Evolutionary conservation across 2,329 filamentous ascomycete species (phyloP).

Genomic region (Cylindrodendrum hubeiense): DNA sequence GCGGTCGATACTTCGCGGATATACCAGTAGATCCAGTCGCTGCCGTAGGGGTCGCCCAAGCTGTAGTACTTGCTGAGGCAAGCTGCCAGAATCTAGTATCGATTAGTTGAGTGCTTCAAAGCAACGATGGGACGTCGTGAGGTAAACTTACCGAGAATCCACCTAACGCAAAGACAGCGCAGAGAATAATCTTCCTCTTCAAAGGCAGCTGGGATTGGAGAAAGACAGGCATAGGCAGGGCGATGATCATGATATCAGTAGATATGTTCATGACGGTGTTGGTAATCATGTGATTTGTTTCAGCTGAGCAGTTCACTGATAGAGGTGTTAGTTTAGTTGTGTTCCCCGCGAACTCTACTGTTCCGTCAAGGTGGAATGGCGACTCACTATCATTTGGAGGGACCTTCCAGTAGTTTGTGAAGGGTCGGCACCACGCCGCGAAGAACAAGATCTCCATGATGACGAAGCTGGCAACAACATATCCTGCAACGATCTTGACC

Average conservation of each 20-base stretch:
- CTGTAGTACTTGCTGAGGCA: conserved; percentile 56
- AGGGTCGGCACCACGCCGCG: conserved; percentile 39
- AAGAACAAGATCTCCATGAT: conserved; percentile 64
- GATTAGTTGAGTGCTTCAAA: neutral
- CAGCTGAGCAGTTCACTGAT: conserved; percentile 60
- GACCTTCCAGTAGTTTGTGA: conserved; percentile 24
- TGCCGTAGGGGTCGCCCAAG: conserved; percentile 53
- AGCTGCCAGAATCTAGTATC: conserved; percentile 38
- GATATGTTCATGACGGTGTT: conserved; percentile 70
- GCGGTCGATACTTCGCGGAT: conserved; percentile 60
- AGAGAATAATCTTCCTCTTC: conserved; percentile 65
- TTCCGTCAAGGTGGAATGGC: neutral
- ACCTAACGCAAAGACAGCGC: conserved; percentile 58
- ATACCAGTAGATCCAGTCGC: conserved; percentile 59
- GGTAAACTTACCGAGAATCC: conserved; percentile 54
- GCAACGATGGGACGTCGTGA: neutral
- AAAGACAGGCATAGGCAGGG: conserved; percentile 66
- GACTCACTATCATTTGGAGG: conserved; percentile 11
- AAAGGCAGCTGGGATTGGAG: conserved; percentile 60
- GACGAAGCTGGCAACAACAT: conserved; percentile 56
- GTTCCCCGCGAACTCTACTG: too few species aligned
- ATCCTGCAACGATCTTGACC: conserved; percentile 60
- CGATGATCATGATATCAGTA: conserved; percentile 69
- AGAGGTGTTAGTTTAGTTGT: neutral
- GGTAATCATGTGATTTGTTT: conserved; percentile 67